phyloP scores from a whole-genome alignment of 106 monocot species.

The Allium fistulosum region DNA sequence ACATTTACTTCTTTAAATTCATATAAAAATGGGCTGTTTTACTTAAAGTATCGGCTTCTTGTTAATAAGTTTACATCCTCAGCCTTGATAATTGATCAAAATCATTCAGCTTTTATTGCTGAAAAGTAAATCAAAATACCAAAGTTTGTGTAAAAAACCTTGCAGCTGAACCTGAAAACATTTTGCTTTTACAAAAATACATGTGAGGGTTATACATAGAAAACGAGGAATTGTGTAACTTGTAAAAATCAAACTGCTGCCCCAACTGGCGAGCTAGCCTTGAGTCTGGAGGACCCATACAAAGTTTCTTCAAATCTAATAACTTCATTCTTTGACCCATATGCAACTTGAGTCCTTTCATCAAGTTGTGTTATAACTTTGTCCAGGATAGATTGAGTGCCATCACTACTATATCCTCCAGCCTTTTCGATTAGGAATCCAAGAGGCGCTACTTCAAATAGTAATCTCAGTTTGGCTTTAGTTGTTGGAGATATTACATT shows the following conservation, averaged over 20 bases:
- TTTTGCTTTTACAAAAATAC: too few relatives aligned
- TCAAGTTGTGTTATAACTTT: slow-evolving; percentile 76
- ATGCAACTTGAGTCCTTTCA: slow-evolving; percentile 88
- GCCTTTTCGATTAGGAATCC: slow-evolving; percentile 87
- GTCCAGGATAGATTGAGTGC: slow-evolving; percentile 75
- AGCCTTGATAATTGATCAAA: too few relatives aligned
- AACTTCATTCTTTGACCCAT: slow-evolving; percentile 95
- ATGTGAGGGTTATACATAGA: too few relatives aligned
- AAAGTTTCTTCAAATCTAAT: slow-evolving; percentile 93
- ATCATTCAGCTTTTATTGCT: too few relatives aligned
- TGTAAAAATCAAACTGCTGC: slow-evolving; percentile 29
- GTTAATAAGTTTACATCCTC: too few relatives aligned
- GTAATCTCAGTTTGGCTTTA: slow-evolving; percentile 86
- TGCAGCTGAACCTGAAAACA: too few relatives aligned
- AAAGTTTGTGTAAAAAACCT: too few relatives aligned
- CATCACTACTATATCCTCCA: slow-evolving; percentile 92
- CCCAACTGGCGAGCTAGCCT: slow-evolving; percentile 57
- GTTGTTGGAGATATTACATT: slow-evolving; percentile 80
- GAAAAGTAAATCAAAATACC: too few relatives aligned
- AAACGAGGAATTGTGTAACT: background rate
- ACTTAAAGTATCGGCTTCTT: too few relatives aligned
- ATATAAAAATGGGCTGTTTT: too few relatives aligned
- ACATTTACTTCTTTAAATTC: too few relatives aligned
- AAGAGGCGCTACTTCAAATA: slow-evolving; percentile 91
- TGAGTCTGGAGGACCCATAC: slow-evolving; percentile 80